Conservation (phyloP, 1,284 basidiomycete genomes). For the Ceratobasidium sp. region DNA sequence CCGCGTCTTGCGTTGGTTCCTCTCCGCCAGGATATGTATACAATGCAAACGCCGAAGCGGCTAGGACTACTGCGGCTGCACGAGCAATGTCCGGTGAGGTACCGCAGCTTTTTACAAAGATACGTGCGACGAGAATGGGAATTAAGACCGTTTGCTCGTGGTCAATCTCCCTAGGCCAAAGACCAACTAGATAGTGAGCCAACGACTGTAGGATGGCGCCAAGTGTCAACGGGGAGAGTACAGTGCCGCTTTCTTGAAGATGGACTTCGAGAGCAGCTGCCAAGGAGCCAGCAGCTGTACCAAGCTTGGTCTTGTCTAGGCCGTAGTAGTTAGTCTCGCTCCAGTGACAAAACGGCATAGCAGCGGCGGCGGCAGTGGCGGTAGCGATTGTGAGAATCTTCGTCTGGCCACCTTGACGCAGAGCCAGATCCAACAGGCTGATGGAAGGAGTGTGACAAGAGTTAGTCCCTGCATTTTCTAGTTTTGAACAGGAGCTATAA, state of each 20-base stretch:
- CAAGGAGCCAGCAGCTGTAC: no score
- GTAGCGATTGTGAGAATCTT: neutral
- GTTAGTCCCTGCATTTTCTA: no score
- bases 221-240: neutral
- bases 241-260: no score
- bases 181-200: neutral
- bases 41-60: neutral
- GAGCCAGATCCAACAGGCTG: no score
- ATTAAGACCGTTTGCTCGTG: neutral
- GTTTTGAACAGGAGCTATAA: no score
- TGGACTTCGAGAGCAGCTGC: no score
- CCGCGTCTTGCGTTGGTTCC: neutral
- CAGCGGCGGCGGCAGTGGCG: neutral
- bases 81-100: neutral
- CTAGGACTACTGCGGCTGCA: neutral
- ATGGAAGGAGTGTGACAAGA: no score
- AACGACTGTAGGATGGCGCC: neutral
- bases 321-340: no score
- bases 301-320: no score
- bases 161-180: neutral
- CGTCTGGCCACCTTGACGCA: no score
- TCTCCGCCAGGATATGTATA: neutral
- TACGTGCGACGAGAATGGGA: neutral
- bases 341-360: neutral
- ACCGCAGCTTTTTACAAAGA: neutral